Base-by-base conservation (phyloP, 2,329 filamentous ascomycete genomes). In the Aspergillus brasiliensis region DNA sequence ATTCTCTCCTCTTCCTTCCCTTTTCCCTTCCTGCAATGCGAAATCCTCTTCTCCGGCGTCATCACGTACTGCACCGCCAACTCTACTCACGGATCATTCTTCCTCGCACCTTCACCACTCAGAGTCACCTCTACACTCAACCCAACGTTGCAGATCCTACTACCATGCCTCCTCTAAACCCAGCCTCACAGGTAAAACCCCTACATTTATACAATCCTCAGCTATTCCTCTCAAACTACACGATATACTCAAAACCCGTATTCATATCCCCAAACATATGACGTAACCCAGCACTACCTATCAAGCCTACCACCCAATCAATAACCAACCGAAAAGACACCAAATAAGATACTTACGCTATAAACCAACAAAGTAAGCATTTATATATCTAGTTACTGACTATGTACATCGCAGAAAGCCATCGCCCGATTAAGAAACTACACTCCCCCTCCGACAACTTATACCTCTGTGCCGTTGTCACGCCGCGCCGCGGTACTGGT, bases 401-500 rank as follows among this genome's bases (percentile, higher is more conserved):
- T 15, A 28, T 19, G 7, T 51, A 34, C 10, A n/a, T 6, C n/a
- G 56, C 63, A 82, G 80, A 71, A 73, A 68, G 86, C 85, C 40
- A 78, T 88, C 68, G 78, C 82, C 44, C 82, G 85, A 57, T 76
- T 88, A 25, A 80, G 84, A 66, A 72, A 78, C 37, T 88, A 86
- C 67, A 73, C 76, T 13, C 78, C 85, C n/a, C 84, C 84, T 42
- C 80, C 83, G 8, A 86, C 85, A 6, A 80, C 79, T 62, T 88
- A 85, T 75, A 77, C 81, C 64, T 77, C 80, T 52, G 81, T 86
- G 44, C 86, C 86, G 1, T 70, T 87, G 8, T 81, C 79, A 13
- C 86, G 91, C 62, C 87, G 92, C 65, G 94, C 94, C 13, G 93
- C 94, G 23, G 94, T 98, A 42, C 80, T 98, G 56, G 84, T 98